Evolutionary conservation across 345 rosid species (phyloP).

Genomic region (Hirschfeldia incana): DNA sequence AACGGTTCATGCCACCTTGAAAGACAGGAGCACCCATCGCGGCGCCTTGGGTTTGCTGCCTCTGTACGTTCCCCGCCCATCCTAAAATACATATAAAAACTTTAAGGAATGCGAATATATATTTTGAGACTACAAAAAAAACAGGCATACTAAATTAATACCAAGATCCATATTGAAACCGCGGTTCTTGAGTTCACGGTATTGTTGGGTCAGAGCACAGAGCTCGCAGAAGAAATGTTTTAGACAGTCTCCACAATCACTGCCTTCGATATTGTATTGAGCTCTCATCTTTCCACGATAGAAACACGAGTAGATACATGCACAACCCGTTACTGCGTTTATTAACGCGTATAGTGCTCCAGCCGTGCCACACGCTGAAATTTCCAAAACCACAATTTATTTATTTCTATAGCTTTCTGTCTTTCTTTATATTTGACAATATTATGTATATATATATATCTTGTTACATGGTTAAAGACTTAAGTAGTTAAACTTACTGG

Average conservation of each 20-base stretch:
- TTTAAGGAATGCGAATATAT: neutral
- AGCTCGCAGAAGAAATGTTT: conserved; percentile 46
- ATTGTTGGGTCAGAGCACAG: conserved; percentile 53
- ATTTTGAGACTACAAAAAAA: neutral
- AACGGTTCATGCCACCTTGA: conserved; percentile 38
- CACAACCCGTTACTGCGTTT: conserved; percentile 18
- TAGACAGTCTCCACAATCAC: conserved; percentile 43
- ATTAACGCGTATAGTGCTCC: conserved; percentile 46
- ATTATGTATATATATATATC: neutral
- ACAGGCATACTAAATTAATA: neutral
- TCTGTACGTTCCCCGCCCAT: conserved; percentile 27
- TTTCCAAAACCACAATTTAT: neutral
- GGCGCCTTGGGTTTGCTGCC: conserved; percentile 30
- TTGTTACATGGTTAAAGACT: neutral
- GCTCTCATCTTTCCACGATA: conserved; percentile 49
- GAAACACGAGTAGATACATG: conserved; percentile 43
- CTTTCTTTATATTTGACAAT: neutral
- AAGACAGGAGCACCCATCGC: conserved; percentile 39
- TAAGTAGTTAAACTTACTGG: conserved; percentile 39
- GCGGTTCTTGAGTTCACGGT: conserved; percentile 51
- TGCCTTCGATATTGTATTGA: conserved; percentile 46
- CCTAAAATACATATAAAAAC: conserved; percentile 5
- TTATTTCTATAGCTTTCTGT: neutral
- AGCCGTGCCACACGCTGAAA: conserved; percentile 46
- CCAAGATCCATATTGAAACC: conserved; percentile 51